A percentile compares a stretch with the other conserved stretches of the same genome.
phyloP scores from a whole-genome alignment of 768 basidiomycete genomes.

The Hydnomerulius pinastri region DNA sequence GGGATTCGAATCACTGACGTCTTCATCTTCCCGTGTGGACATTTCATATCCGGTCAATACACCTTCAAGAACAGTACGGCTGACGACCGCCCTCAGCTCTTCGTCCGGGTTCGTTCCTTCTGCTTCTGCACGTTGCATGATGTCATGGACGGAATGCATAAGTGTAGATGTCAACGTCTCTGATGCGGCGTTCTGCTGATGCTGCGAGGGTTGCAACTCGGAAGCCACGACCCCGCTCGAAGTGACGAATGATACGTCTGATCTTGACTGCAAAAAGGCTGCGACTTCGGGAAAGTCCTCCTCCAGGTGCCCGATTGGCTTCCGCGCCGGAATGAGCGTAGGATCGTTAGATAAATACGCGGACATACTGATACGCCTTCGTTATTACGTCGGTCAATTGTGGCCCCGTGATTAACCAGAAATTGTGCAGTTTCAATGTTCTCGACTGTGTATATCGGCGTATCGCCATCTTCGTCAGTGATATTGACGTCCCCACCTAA shows the following conservation, averaged over 20 bases:
- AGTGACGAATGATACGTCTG: constrained; percentile 16
- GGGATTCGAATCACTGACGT: constrained; percentile 5
- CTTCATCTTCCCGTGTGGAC: constrained; percentile 24
- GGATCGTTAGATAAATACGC: constrained; percentile 9
- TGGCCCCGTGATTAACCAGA: constrained; percentile 79
- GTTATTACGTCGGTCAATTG: constrained; percentile 58
- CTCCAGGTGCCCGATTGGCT: constrained; percentile 67
- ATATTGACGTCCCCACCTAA: constrained; percentile 87
- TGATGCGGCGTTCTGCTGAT: constrained; percentile 68
- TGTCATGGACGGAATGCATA: constrained; percentile 63
- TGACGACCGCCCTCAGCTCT: constrained; percentile 62
- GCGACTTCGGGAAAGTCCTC: constrained; percentile 75
- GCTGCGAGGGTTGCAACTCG: constrained; percentile 52
- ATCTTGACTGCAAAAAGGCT: constrained; percentile 52
- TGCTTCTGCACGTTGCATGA: constrained; percentile 60
- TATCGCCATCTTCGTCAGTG: constrained; percentile 85
- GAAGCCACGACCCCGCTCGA: constrained; percentile 6
- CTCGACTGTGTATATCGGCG: constrained; percentile 90
- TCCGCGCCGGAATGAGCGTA: constrained; percentile 5
- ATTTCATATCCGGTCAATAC: constrained; percentile 62
- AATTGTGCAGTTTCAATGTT: constrained; percentile 73
- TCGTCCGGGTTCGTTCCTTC: constrained; percentile 69
- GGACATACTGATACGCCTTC: constrained; percentile 75
- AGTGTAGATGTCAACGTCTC: constrained; percentile 68
- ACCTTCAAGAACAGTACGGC: constrained; percentile 64